Evolutionary conservation across 495 filamentous ascomycete species (phyloP).

Genomic region (Tuber brumale): DNA sequence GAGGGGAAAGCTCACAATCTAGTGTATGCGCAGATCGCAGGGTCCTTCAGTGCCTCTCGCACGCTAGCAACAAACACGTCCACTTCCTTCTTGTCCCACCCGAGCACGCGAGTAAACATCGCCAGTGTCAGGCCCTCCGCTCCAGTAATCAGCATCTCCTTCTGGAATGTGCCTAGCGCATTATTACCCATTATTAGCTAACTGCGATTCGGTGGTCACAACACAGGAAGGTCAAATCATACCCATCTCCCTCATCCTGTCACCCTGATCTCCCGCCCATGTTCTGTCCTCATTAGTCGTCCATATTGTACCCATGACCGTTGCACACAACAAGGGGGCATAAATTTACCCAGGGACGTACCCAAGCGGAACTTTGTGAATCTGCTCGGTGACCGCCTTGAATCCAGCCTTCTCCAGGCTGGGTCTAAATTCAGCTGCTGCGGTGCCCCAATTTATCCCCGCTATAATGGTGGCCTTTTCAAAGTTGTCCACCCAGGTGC

Average conservation of each 20-base stretch:
- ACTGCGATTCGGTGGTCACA: not conserved
- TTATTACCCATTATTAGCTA: not conserved
- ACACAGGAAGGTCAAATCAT: conserved; percentile 1
- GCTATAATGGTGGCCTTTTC: conserved; percentile 5
- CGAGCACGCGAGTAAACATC: conserved; percentile 43
- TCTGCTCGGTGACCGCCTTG: conserved; percentile 13
- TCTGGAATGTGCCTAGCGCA: conserved; percentile 21
- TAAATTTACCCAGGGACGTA: conserved; percentile 6
- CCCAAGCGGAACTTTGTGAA: conserved; percentile 29
- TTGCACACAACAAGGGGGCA: conserved; percentile 15
- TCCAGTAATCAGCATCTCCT: conserved; percentile 29
- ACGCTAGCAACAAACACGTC: conserved; percentile 41
- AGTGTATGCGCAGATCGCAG: conserved; percentile 20
- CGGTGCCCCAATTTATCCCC: conserved; percentile 27
- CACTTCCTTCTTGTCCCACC: conserved; percentile 39
- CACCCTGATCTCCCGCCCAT: conserved; percentile 29
- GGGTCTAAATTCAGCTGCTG: conserved; percentile 20
- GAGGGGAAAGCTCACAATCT: conserved; percentile 16
- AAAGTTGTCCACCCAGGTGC: conserved; percentile 27
- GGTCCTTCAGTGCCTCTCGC: conserved; percentile 38
- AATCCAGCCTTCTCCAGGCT: conserved; percentile 25
- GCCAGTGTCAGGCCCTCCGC: conserved; percentile 46
- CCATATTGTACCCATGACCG: not conserved
- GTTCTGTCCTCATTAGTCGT: conserved; percentile 12
- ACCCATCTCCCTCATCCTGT: conserved; percentile 36